Evolutionary conservation across 495 filamentous ascomycete genomes (phyloP), one percentile per base, ranked within the genome.

Genomic region (Lineolata rhizophorae): DNA sequence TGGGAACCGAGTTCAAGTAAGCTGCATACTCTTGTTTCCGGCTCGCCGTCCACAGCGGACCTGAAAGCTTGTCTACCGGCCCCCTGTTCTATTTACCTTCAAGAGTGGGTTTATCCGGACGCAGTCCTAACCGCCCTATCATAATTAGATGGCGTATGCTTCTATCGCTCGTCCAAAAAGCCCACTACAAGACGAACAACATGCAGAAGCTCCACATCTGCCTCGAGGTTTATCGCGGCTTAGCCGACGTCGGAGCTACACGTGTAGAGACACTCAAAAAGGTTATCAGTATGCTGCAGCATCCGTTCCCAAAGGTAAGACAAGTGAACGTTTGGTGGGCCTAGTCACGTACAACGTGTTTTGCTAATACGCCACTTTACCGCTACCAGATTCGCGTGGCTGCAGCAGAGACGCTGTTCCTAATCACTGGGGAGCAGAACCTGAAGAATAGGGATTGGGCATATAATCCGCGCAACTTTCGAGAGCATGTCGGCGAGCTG

Each of bases 141-240:
- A 15, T 18, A 22, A 17, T 1, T 42, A 68, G 61, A 35, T 62
- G 61, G 41, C 62, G 63, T 40, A 61, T 48, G 15, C 47, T 91
- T 13, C 82, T 83, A 34, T 53, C 67, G 19, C 50, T 67, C 10
- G 62, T 70, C 5, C 80, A 85, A 40, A 79, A 74, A 50, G 61
- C 78, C 3, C 79, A 82, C 42, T 81, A 72, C 58, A 84, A 82
- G 53, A 75, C 77, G 6, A 61, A 65, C 8, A 81, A 77, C 45
- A 67, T 91, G 3, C 60, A 65, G 18, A 79, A 83, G 41, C 57
- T 95, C 6, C 67, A 76, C 46, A 76, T 78, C 1, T 80, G 76
- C 12, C 54, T 90, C 27, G 68, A 65, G 35, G 63, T 82, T 3
- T 95, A 93, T 51, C 64, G 70, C 3, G 69, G 69, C 11, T 50